Base-by-base conservation (phyloP, 1,284 basidiomycete genomes). In the Malassezia nana region DNA sequence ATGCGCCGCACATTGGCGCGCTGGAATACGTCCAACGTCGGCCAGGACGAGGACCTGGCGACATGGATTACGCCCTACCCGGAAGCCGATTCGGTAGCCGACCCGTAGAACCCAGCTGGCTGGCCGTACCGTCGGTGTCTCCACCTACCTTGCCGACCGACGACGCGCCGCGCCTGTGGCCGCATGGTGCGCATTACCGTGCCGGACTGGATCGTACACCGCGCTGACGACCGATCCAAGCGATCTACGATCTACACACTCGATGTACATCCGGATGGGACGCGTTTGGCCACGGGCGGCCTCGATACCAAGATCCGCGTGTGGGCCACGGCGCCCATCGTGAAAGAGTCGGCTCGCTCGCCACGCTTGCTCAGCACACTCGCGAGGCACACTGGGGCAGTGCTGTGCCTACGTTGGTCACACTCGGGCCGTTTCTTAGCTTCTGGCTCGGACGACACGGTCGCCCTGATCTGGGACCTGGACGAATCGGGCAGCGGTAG, bases 391-490 rank as follows among this genome's bases (percentile, higher is more conserved):
- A 89, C 87, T 0, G 92, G 92, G 0, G 87, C 89, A 0, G 92
- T 99, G 2, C 78, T 98, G 22, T 84, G 85, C 15, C 86, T 96
- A n/a, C 78, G 92, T 52, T 99, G 92, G 92, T 89, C 90, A 10
- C 84, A 92, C 74, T 88, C 86, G 13, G 94, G 92, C 6, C 78
- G 85, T 46, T 96, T 87, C 83, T 79, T 99, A 8, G 94, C 94
- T 1, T 92, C 88, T 66, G 92, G 94, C 15, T 91, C 89, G 53
- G 92, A 98, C 75, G 92, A 99, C 74, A 83, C 84, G 62, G 86
- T 94, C 62, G 83, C 92, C 22, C 87, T 98, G 82, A 84, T 99
- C 48, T 99, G 92, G 92, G 89, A 92, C 69, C 80, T 92, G 38
- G 91, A 98, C 48, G 59, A 58, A 5, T 55, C 64, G 29, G 65